Evolutionary conservation across 371 early-diverging fungal genomes (phyloP), one percentile per base, ranked within the genome.

Genomic region (Circinella minor): DNA sequence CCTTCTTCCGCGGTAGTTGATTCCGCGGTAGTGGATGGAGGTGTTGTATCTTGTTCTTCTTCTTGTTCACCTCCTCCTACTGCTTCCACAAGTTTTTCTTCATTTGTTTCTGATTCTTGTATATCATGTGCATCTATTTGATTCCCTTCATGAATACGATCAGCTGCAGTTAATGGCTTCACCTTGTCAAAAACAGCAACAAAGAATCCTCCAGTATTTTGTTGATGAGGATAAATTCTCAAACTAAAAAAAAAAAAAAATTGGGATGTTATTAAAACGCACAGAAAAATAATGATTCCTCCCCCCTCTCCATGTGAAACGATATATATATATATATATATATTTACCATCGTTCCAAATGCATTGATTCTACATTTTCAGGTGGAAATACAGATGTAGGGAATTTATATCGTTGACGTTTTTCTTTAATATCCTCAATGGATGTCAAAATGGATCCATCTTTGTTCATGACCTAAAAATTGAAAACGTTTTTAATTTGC

Each of bases 201-300:
- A 87, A 99, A 99, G 88, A 99, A 99, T 18, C 97, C 99, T 69
- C 99, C 99, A 17, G 99, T 99, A 80, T 99, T 92, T 83, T 99
- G 98, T 65, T 92, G 82, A 69, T 96, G 96, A 60, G 99, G 99
- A 76, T 95, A 94, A 59, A 99, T 89, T 62, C 99, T 91, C 75
- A 99, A 70, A 84, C 91, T 89, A 69, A 66, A 34, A 27, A 18
- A 38, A 49, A 46, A 8, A 18, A 17, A 36, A n/a, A n/a, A n/a
- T n/a, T n/a, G 43, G 1, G 43, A 43, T 43, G 6, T 43, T 11
- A 43, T 43, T 43, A 27, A 27, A 27, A 27, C 27, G 27, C 27
- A 27, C 27, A 27, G 27, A 27, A 27, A 27, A 27, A 27, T 27
- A 27, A 2, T n/a, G 27, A 1, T 27, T 27, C 2, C 27, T 2